Evolutionary conservation across 257 asterid genomes (phyloP).

Genomic region (Plantago major): DNA sequence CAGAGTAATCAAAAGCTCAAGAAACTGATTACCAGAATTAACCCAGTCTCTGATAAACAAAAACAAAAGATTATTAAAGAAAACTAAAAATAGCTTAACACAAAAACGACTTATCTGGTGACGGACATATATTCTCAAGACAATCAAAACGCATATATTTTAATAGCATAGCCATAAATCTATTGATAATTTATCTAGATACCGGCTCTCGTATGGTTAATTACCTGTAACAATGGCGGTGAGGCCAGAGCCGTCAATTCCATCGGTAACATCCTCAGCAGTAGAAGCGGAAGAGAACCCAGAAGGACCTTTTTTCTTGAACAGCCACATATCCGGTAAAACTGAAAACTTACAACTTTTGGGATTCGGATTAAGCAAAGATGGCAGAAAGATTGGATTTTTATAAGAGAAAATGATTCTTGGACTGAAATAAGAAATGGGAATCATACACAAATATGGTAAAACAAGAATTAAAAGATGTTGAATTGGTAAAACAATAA

Average conservation of each 20-base stretch:
- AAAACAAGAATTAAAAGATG: too few relatives aligned
- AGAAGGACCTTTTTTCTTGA: conserved; percentile 41
- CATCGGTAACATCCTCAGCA: conserved; percentile 71
- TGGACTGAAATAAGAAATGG: too few relatives aligned
- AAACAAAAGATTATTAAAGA: neutral
- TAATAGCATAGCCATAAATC: too few relatives aligned
- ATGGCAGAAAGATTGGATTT: neutral
- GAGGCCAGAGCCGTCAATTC: conserved; percentile 71
- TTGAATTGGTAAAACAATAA: too few relatives aligned
- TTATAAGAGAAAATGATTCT: conserved; percentile 1
- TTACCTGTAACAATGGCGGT: conserved; percentile 89
- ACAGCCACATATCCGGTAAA: conserved; percentile 40
- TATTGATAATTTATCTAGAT: too few relatives aligned
- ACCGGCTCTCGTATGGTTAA: too few relatives aligned
- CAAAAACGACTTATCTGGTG: too few relatives aligned
- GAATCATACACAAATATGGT: too few relatives aligned
- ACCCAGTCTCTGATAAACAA: neutral
- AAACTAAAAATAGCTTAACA: neutral
- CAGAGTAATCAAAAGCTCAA: neutral
- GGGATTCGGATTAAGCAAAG: too few relatives aligned
- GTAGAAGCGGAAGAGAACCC: conserved; percentile 67
- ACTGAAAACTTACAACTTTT: neutral
- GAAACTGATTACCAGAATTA: neutral
- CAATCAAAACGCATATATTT: too few relatives aligned
- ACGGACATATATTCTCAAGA: too few relatives aligned